Evolutionary conservation across 805 yeast species (phyloP).

Genomic region (Myxozyma nipponensis): DNA sequence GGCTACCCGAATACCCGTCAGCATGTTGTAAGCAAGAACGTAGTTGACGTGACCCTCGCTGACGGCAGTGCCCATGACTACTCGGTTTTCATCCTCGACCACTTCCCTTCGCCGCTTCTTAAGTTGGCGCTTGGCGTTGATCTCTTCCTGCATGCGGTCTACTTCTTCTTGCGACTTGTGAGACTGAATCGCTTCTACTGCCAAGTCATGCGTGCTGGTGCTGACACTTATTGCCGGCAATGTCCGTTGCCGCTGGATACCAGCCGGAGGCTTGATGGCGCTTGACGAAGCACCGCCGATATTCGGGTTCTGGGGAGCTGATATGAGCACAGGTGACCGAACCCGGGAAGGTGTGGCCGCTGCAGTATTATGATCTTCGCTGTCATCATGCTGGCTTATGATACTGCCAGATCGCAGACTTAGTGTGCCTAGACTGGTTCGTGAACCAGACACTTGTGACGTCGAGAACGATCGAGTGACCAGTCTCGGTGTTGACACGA

Average conservation of each 20-base stretch:
- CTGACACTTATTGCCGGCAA: not conserved
- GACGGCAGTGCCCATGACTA: slow-evolving; percentile 73
- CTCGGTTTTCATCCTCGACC: slow-evolving; percentile 41
- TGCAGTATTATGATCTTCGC: not conserved
- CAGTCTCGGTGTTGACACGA: not conserved
- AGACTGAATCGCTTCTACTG: not conserved
- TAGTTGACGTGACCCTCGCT: slow-evolving; percentile 92
- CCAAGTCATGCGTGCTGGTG: not conserved
- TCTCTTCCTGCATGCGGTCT: slow-evolving; percentile 34
- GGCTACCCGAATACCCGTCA: slow-evolving; percentile 93
- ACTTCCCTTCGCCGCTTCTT: slow-evolving; percentile 29
- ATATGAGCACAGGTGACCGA: not conserved
- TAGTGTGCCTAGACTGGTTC: not conserved
- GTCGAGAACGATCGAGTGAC: not conserved
- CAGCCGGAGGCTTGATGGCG: not conserved
- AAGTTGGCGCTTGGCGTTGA: slow-evolving; percentile 34
- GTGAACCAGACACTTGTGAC: not conserved
- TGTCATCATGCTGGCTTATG: not conserved
- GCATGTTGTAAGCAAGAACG: slow-evolving; percentile 93
- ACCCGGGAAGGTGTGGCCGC: not conserved
- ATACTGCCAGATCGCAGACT: not conserved
- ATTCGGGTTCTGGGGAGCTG: not conserved
- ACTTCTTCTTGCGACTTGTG: slow-evolving; percentile 26
- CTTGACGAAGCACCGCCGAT: not conserved
- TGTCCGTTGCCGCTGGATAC: not conserved